Percentiles rank a stretch among this genome's conserved stretches.
phyloP scores from a whole-genome alignment of 495 filamentous ascomycete species.

The Penicillium chermesinum region DNA sequence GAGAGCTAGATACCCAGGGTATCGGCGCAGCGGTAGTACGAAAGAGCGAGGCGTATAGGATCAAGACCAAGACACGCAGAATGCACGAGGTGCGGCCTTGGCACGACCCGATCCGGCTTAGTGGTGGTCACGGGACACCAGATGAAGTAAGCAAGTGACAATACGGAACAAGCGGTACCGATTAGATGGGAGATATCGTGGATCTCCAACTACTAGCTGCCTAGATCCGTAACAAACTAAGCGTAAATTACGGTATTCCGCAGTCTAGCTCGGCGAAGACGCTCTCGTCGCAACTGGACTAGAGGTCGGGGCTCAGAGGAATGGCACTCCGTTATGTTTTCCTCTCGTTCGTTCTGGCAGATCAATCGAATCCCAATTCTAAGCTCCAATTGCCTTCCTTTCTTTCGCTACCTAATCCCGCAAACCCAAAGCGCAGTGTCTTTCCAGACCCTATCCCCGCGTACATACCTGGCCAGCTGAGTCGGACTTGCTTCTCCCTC shows the following conservation, averaged over 20 bases:
- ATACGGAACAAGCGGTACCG: conserved; percentile 8
- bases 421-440: background rate
- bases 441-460: conserved; percentile 12
- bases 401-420: background rate
- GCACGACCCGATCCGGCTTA: conserved; percentile 32
- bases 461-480: conserved; percentile 20
- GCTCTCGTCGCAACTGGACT: conserved; percentile 24
- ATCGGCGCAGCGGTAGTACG: conserved; percentile 16
- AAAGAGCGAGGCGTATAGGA: conserved; percentile 15
- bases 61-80: conserved; percentile 15
- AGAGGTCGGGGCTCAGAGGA: too few relatives aligned
- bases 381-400: background rate
- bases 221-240: background rate
- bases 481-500: conserved; percentile 22
- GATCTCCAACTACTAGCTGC: background rate
- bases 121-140: conserved; percentile 1
- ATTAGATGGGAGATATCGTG: background rate
- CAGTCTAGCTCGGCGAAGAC: conserved; percentile 12
- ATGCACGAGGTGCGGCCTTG: conserved; percentile 23
- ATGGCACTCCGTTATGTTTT: too few relatives aligned
- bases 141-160: conserved; percentile 13
- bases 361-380: background rate
- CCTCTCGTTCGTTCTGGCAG: background rate
- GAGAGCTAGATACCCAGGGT: conserved; percentile 23
- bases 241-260: background rate